A percentile compares a stretch with the other conserved stretches of the same genome.
Evolutionary conservation across 1,284 basidiomycete genomes (phyloP).

Genomic region (Trichosporon inkin): DNA sequence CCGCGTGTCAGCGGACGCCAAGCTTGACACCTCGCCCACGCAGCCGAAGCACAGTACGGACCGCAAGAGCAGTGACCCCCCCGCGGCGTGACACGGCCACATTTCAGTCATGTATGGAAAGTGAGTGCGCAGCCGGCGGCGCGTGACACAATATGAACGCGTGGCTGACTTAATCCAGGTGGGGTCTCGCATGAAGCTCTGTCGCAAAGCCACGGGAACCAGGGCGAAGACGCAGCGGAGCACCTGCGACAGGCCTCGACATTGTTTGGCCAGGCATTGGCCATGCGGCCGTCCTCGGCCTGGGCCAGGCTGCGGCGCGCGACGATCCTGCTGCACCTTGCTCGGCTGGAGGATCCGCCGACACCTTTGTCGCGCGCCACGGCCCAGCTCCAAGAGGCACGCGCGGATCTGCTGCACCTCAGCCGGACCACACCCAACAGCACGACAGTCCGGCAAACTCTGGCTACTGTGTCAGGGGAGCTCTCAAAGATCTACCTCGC

Average conservation of each 20-base stretch:
- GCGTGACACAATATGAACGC: not conserved
- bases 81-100: not conserved
- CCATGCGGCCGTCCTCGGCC: constrained; percentile 26
- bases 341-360: constrained; percentile 33
- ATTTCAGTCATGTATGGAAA: constrained; percentile 37
- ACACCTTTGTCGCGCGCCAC: constrained; percentile 19
- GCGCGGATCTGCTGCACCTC: constrained; percentile 27
- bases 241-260: constrained; percentile 43
- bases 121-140: constrained; percentile 26
- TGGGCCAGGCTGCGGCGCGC: constrained; percentile 38
- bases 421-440: constrained; percentile 28
- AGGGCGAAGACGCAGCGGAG: constrained; percentile 43
- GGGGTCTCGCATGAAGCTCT: constrained; percentile 44
- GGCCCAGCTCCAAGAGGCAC: constrained; percentile 33
- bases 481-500: not conserved
- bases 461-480: not conserved
- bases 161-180: constrained; percentile 20
- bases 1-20: not conserved
- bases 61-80: not conserved
- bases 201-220: constrained; percentile 34
- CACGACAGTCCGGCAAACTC: constrained; percentile 20
- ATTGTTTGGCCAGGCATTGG: constrained; percentile 37
- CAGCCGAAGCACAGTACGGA: not conserved
- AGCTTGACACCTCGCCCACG: not conserved
- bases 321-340: constrained; percentile 40